Conservation (phyloP, 306 rosid species). For the Acacia crassicarpa region DNA sequence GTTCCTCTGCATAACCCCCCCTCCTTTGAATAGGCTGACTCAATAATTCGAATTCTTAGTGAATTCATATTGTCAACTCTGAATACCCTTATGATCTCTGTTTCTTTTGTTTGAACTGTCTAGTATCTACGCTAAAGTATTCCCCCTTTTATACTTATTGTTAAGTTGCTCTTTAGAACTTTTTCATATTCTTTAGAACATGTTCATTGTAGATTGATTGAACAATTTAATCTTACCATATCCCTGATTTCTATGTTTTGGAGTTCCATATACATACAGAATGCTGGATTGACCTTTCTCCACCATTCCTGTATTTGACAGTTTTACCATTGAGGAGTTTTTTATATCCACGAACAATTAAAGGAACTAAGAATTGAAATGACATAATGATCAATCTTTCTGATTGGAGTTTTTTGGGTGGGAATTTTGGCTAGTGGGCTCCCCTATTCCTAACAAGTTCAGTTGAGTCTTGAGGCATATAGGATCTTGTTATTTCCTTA, state of each 20-base stretch:
- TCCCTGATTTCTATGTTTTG: neutral
- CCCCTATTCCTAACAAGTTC: neutral
- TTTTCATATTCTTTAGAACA: neutral
- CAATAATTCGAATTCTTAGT: too few relatives aligned
- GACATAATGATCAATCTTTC: neutral
- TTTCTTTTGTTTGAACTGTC: too few relatives aligned
- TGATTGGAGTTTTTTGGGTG: neutral
- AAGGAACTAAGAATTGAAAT: slow-evolving; percentile 4
- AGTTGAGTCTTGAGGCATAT: neutral
- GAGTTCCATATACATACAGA: neutral
- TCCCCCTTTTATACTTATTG: too few relatives aligned
- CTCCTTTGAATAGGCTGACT: too few relatives aligned
- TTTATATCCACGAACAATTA: neutral
- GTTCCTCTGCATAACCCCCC: too few relatives aligned
- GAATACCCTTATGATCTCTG: too few relatives aligned
- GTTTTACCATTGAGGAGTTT: neutral
- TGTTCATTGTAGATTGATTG: neutral
- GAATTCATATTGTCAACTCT: too few relatives aligned
- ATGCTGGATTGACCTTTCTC: neutral
- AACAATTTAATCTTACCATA: neutral
- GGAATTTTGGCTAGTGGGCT: neutral
- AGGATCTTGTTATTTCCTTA: neutral
- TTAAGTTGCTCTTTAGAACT: slow-evolving; percentile 3
- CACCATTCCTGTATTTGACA: neutral
- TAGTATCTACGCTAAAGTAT: too few relatives aligned